Percentiles rank a stretch among this genome's conserved stretches.
Evolutionary conservation across 129 eudicot genomes (phyloP).

Genomic region (Rutidosis leptorrhynchoides): DNA sequence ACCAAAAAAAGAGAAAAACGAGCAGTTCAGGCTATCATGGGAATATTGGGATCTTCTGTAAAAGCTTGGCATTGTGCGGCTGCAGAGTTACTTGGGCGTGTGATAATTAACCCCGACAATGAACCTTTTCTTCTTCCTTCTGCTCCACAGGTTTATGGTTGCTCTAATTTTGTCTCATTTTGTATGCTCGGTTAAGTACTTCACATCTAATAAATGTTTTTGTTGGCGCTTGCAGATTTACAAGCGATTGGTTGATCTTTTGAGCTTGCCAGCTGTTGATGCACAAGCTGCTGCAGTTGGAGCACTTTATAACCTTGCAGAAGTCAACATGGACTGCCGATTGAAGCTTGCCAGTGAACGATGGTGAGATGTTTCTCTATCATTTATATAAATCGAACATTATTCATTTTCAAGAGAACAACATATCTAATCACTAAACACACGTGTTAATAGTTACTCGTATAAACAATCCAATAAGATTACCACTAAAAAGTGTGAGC

Average conservation of each 20-base stretch:
- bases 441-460: neutral
- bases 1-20: conserved; percentile 59
- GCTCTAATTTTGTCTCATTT: neutral
- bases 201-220: neutral
- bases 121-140: conserved; percentile 90
- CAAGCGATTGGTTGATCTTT: conserved; percentile 79
- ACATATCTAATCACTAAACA: neutral
- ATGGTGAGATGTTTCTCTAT: conserved; percentile 49
- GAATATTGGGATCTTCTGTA: conserved; percentile 78
- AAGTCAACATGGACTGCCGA: conserved; percentile 91
- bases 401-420: conserved; percentile 4
- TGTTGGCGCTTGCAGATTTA: conserved; percentile 54
- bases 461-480: neutral
- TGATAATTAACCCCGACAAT: conserved; percentile 90
- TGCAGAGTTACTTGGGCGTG: conserved; percentile 90
- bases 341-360: conserved; percentile 89
- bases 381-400: neutral
- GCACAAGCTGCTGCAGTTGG: conserved; percentile 99
- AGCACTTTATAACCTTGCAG: conserved; percentile 91
- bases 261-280: conserved; percentile 84
- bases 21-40: conserved; percentile 91
- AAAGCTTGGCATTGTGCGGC: conserved; percentile 97
- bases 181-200: neutral
- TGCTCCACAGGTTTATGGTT: conserved; percentile 68
- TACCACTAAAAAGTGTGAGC: neutral